Evolutionary conservation across 176 grass and related monocot genomes (phyloP).

Genomic region (Carex littledalei): DNA sequence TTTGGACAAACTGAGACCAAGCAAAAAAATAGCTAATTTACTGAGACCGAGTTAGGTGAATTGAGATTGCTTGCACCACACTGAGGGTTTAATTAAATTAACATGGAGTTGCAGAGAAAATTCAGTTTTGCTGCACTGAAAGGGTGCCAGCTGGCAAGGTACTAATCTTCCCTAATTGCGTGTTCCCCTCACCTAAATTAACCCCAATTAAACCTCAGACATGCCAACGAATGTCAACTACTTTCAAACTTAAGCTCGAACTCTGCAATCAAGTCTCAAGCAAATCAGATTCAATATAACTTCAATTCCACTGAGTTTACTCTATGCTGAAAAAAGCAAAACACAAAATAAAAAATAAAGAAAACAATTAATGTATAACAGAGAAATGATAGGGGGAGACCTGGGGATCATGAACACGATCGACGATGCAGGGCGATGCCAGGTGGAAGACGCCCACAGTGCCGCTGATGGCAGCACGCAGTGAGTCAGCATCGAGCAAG

Average conservation of each 20-base stretch:
- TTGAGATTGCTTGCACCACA: neutral
- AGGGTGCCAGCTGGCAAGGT: neutral
- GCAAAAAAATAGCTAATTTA: too few relatives aligned
- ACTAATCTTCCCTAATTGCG: neutral
- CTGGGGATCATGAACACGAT: conserved; percentile 69
- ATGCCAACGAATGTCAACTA: neutral
- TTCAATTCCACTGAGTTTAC: neutral
- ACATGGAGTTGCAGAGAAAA: too few relatives aligned
- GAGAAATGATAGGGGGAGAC: conserved; percentile 21
- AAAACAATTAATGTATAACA: neutral
- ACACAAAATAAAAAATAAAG: neutral
- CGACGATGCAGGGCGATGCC: conserved; percentile 66
- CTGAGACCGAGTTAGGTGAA: neutral
- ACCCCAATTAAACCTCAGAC: neutral
- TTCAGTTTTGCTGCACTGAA: neutral
- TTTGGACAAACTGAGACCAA: neutral
- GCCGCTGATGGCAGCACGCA: conserved; percentile 41
- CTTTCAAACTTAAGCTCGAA: neutral
- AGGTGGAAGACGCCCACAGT: conserved; percentile 76
- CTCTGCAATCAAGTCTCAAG: neutral
- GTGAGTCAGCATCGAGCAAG: conserved; percentile 53
- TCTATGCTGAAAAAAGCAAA: neutral
- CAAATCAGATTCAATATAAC: neutral
- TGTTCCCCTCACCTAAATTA: neutral
- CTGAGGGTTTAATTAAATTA: neutral